Base-by-base conservation (phyloP, 1,284 basidiomycete species). In the Microbotryum intermedium region DNA sequence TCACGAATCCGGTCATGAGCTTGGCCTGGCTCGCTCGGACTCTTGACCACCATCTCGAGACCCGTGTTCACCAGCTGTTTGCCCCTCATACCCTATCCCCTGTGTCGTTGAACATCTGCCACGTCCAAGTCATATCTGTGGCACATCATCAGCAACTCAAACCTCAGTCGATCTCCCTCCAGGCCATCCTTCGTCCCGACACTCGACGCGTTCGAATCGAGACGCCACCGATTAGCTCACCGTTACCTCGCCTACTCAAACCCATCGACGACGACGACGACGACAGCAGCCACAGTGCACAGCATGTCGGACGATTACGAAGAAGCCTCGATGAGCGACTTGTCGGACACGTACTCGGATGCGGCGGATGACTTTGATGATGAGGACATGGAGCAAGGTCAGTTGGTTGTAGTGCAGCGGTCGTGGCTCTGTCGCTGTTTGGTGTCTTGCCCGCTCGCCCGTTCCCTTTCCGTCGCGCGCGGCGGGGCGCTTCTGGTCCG, bases 371-470 rank as follows among this genome's bases (percentile, higher is more conserved):
- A 28, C 29, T 55, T 55, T 55, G 53, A 55, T 46, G 53, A 55
- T n/a, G 53, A 55, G 53, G 45, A 47, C 28, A 55, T 55, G 53
- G 53, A 55, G 20, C 34, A 39, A 46, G 53, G 53, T 55, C 28
- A 29, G 53, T 55, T 25, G 13, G 34, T 39, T 9, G 21, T 34
- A 30, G 13, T 50, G 4, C 23, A 50, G 23, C 26, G 18, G 5
- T 28, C 11, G 13, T 20, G 16, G 21, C 26, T 10, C 3, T 28
- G 23, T 18, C n/a, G 45, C 47, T 48, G 47, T 26, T 26, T 49
- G 23, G 23, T 16, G 20, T 34, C 18, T n/a, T 26, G 26, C 16
- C 9, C 29, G 3, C 50, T 21, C 18, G 28, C 29, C 13, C 26
- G 13, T 34, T 21, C 50, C 34, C 50, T n/a, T 25, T 23, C 42